phyloP scores from a whole-genome alignment of 2,329 filamentous ascomycete species.

The Arachnomyces sp. region DNA sequence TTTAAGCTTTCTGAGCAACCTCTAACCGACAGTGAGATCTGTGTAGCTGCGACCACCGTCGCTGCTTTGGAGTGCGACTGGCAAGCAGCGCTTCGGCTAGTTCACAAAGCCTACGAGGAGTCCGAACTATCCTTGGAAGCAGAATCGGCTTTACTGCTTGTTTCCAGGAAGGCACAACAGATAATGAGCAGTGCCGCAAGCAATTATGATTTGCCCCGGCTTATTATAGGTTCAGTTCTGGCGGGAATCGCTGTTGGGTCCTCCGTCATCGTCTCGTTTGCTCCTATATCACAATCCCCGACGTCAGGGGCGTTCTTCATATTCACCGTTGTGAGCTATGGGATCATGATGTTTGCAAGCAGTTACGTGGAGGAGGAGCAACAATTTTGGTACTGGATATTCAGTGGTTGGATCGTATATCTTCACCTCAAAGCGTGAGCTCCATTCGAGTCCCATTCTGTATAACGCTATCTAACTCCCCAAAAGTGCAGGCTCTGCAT shows the following conservation, averaged over 20 bases:
- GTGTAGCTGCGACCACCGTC: constrained; percentile 27
- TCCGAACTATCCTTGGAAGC: constrained; percentile 12
- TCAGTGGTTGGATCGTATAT: constrained; percentile 41
- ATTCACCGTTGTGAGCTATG: constrained; percentile 55
- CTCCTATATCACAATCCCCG: constrained; percentile 21
- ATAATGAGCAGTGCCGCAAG: constrained; percentile 84
- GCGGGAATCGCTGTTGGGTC: constrained; percentile 36
- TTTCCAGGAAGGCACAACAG: constrained; percentile 64
- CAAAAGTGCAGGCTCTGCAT: constrained; percentile 8
- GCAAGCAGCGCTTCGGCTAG: constrained; percentile 34
- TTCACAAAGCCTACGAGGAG: constrained; percentile 8
- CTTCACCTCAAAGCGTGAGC: constrained; percentile 34
- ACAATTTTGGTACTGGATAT: constrained; percentile 94
- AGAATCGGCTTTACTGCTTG: constrained; percentile 36
- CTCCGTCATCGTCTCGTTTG: constrained; percentile 24
- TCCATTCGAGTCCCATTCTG: constrained; percentile 1
- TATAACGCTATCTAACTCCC: constrained; percentile 7
- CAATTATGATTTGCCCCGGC: constrained; percentile 67
- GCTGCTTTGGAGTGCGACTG: constrained; percentile 63
- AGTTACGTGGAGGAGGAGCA: constrained; percentile 98
- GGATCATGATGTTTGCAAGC: constrained; percentile 91
- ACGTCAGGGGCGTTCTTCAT: constrained; percentile 34
- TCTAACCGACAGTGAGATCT: constrained; percentile 16
- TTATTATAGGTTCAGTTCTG: constrained; percentile 28
- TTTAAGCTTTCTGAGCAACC: constrained; percentile 38